Percentiles rank a stretch among this genome's conserved stretches.
Evolutionary conservation across 1,284 basidiomycete species (phyloP).

Genomic region (Cystobasidium pallidum): DNA sequence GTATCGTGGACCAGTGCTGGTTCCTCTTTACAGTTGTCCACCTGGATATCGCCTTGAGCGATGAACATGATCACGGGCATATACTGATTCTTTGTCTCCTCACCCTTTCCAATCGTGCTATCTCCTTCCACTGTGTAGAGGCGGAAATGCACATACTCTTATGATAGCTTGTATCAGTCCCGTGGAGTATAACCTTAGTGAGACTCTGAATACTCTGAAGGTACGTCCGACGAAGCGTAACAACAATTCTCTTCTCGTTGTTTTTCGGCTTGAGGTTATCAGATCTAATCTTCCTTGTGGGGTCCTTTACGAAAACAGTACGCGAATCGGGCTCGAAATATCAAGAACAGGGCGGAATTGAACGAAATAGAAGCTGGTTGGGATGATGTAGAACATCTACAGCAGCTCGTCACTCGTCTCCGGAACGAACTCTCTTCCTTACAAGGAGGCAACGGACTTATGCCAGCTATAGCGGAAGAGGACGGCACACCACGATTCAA

Average conservation of each 20-base stretch:
- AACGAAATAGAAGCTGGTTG: slow-evolving; percentile 96
- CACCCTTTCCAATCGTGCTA: neutral
- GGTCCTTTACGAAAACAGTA: too few species aligned
- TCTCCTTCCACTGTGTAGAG: slow-evolving; percentile 56
- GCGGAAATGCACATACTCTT: slow-evolving; percentile 94
- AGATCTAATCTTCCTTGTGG: too few species aligned
- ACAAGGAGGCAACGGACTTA: slow-evolving; percentile 64
- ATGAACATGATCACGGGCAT: too few species aligned
- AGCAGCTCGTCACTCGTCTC: slow-evolving; percentile 77
- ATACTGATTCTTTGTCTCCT: neutral
- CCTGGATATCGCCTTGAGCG: too few species aligned
- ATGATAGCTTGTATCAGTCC: slow-evolving; percentile 99
- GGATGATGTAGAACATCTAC: slow-evolving; percentile 97
- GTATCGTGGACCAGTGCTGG: neutral
- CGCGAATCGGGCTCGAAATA: slow-evolving; percentile 94
- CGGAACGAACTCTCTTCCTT: slow-evolving; percentile 80
- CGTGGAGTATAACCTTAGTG: slow-evolving; percentile 89
- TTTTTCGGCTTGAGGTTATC: too few species aligned
- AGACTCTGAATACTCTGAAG: slow-evolving; percentile 96
- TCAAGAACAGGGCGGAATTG: slow-evolving; percentile 90
- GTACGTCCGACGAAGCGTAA: too few species aligned
- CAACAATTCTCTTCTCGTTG: too few species aligned
- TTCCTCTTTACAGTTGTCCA: too few species aligned
- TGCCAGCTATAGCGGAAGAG: slow-evolving; percentile 47
- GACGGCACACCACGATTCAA: slow-evolving; percentile 23